phyloP scores from a whole-genome alignment of 1,284 basidiomycete species.

The Rhodotorula sp. region DNA sequence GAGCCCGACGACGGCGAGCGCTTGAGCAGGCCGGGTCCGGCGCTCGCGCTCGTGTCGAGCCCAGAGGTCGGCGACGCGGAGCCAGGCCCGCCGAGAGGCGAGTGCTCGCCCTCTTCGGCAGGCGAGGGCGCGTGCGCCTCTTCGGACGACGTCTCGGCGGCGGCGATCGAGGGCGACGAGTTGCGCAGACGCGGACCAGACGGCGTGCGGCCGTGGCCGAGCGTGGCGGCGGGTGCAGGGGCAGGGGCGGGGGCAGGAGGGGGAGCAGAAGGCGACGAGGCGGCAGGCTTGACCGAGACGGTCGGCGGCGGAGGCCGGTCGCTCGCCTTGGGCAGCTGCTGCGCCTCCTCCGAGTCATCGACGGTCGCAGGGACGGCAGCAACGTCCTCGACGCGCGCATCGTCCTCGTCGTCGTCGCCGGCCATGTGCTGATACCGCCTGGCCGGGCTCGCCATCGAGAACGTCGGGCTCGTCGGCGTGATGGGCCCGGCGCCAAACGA shows the following conservation, averaged over 20 bases:
- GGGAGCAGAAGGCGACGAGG: neutral
- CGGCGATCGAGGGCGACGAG: slow-evolving; percentile 27
- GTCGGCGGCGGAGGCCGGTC: neutral
- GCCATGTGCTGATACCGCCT: neutral
- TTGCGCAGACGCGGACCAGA: slow-evolving; percentile 29
- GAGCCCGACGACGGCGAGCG: slow-evolving; percentile 4
- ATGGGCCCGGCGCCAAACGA: slow-evolving; percentile 15
- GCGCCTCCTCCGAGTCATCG: neutral
- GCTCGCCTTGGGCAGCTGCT: neutral
- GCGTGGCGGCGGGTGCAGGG: neutral
- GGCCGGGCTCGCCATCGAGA: slow-evolving; percentile 12
- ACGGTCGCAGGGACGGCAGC: slow-evolving; percentile 7
- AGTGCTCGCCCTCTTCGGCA: neutral
- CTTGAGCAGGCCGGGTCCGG: neutral
- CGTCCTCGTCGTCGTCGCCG: slow-evolving; percentile 22
- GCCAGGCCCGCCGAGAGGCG: neutral
- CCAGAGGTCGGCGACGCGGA: slow-evolving; percentile 4
- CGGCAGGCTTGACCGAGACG: neutral
- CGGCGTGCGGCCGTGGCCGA: slow-evolving; percentile 9
- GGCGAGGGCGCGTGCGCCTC: slow-evolving; percentile 14
- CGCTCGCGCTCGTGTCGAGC: slow-evolving; percentile 1
- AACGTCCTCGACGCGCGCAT: slow-evolving; percentile 29
- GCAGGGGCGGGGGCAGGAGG: neutral
- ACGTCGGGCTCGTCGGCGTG: slow-evolving; percentile 27
- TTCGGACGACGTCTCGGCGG: slow-evolving; percentile 17